Evolutionary conservation across 768 basidiomycete species (phyloP), one percentile per base, ranked within the genome.

Genomic region (Hygrophorus pudorinus): DNA sequence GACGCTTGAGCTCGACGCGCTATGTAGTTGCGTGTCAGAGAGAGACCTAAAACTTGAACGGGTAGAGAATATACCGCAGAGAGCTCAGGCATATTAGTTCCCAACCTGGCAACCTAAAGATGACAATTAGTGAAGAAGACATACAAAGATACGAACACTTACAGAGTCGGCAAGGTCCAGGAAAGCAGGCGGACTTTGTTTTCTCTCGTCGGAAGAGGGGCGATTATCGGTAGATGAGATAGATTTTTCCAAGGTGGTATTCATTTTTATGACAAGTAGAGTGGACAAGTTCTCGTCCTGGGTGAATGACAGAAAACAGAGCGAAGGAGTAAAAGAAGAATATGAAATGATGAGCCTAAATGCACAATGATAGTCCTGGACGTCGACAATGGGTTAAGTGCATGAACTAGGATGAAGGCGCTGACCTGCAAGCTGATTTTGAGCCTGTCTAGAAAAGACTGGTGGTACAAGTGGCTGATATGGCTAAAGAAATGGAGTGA

Each of bases 111-210:
- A 61, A 83, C 79, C 88, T 88, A 24, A 50, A 54, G 42, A 53
- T 53, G 51, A 58, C 44, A 50, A 47, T 44, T 41, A 42, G 45
- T 41, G 34, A 44, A 29, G 38, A 49, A 33, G 47, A 52, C 51
- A 42, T 49, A 48, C 17, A 14, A 50, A 51, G 28, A 49, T 36
- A 35, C 34, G 46, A 44, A 33, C 45, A 76, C 86, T 56, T 61
- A 91, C 89, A 54, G 89, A 90, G 67, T 92, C 89, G 48, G 89
- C 89, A 56, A 92, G 79, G 72, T 92, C 89, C 66, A 92, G 72
- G 67, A 92, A 92, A 46, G 89, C 89, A 51, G 89, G 86, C 14
- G 89, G 88, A 64, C 83, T 90, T 57, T 85, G 83, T 70, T 85
- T 88, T 61, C 80, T 72, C 52, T 78, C 81, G 58, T 81, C 81